Base-by-base conservation (phyloP, 2,329 filamentous ascomycete species). In the Arachnomyces sp. region DNA sequence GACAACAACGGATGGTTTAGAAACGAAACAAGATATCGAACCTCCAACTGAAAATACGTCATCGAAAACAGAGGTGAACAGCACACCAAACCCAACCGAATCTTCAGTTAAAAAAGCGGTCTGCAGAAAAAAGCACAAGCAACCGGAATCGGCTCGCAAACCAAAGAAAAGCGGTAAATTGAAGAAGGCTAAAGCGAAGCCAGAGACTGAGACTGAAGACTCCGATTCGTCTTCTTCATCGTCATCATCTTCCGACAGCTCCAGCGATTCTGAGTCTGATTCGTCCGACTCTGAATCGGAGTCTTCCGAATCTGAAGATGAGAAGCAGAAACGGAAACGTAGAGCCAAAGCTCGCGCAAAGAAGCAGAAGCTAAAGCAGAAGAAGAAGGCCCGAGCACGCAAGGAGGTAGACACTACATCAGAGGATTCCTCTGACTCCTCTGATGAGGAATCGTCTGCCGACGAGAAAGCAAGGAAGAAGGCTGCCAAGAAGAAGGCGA, bases 401-500 rank as follows among this genome's bases (percentile, higher is more conserved):
- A 36, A 36, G 7, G 32, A 39, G 16, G 44, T 36, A 8, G 13
- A 31, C n/a, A 37, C 29, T 11, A 14, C 39, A 9, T 40, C 40
- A 4, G 35, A 39, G 13, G 39, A 39, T 18, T 39, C 42, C 31
- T 39, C 39, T 11, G 42, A 43, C 31, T 38, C 36, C 15, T 46
- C 40, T 25, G 47, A 42, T 8, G 45, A 44, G 6, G 50, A 49
- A 1, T 49, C 55, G 16, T 53, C 54, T 3, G 49, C 51, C 29
- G 41, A 45, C 3, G 54, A 54, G 13, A 53, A 54, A 48, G 55
- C 40, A 45, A 57, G 63, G 37, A 51, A 59, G 38, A 64, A 65
- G 39, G 51, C 55, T 45, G 49, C 51, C 40, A 66, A 61, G 49
- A 55, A 55, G 7, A 64, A 61, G 39, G 51, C 56, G 37, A 68